A percentile compares a stretch with the other conserved stretches of the same genome.
These are phyloP conservation scores for Eremomyces bilateralis DNA, from an alignment of 495 filamentous ascomycete species.

Conservation along the genomic window DNA sequence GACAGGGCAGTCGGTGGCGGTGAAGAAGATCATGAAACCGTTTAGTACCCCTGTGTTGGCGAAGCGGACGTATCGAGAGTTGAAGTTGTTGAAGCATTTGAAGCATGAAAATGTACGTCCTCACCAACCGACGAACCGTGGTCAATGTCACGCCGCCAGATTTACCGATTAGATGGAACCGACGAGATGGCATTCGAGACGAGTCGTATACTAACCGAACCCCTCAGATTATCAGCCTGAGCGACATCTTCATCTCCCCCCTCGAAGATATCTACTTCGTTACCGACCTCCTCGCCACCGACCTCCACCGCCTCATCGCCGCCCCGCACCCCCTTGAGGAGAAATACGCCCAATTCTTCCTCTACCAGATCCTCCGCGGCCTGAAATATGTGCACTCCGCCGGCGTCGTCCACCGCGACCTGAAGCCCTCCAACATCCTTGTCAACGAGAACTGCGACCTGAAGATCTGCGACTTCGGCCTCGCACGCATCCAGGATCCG, in stretches of 20 bases:
- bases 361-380: slow-evolving; percentile 97
- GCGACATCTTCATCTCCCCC: slow-evolving; percentile 98
- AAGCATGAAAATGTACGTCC: slow-evolving; percentile 73
- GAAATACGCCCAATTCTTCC: slow-evolving; percentile 98
- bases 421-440: slow-evolving; percentile 96
- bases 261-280: slow-evolving; percentile 98
- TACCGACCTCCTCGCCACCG: slow-evolving; percentile 90
- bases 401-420: slow-evolving; percentile 88
- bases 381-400: slow-evolving; percentile 98
- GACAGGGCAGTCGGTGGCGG: slow-evolving; percentile 80
- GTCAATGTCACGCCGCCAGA: too few relatives aligned
- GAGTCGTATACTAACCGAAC: not conserved
- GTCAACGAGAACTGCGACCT: slow-evolving; percentile 99
- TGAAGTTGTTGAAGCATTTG: slow-evolving; percentile 93
- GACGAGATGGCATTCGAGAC: not conserved
- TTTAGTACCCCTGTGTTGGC: slow-evolving; percentile 96
- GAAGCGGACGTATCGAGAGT: slow-evolving; percentile 89
- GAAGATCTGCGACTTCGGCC: slow-evolving; percentile 97
- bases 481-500: slow-evolving; percentile 96
- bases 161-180: too few relatives aligned
- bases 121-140: too few relatives aligned
- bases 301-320: slow-evolving; percentile 85
- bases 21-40: slow-evolving; percentile 99
- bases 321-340: slow-evolving; percentile 93
- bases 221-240: slow-evolving; percentile 77